Conservation (phyloP, 208 protist genomes). For the Leishmania martiniquensis region DNA sequence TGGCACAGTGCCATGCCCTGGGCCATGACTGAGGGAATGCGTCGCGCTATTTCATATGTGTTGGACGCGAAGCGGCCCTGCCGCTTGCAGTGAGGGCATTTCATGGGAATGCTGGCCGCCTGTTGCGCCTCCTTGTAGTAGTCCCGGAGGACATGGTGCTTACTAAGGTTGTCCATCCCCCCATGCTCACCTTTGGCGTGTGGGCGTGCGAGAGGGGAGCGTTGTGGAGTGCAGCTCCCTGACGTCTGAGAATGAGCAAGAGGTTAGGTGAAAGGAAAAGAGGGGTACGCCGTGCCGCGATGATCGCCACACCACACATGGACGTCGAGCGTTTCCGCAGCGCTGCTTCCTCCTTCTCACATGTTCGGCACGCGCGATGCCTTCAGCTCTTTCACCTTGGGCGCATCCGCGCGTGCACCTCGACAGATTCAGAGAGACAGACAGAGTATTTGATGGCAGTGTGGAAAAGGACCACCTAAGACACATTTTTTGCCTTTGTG, state of each 20-base stretch:
- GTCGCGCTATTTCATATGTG: constrained; percentile 64
- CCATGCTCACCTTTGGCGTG: neutral
- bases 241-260: neutral
- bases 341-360: too few relatives aligned
- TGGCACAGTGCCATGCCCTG: constrained; percentile 42
- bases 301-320: too few relatives aligned
- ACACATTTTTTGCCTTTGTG: too few relatives aligned
- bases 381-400: neutral
- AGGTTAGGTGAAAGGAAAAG: neutral
- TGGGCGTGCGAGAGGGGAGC: neutral
- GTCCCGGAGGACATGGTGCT: constrained; percentile 38
- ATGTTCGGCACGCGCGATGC: neutral
- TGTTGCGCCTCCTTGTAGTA: constrained; percentile 63
- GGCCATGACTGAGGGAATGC: constrained; percentile 42
- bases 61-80: constrained; percentile 50
- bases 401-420: too few relatives aligned
- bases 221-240: neutral
- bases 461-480: too few relatives aligned
- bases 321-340: too few relatives aligned
- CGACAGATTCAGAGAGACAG: too few relatives aligned
- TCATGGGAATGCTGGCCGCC: constrained; percentile 29
- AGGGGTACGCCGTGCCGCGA: neutral
- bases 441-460: too few relatives aligned
- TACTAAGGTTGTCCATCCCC: constrained; percentile 19
- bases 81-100: constrained; percentile 61